These are phyloP conservation scores for Fraxinus baroniana DNA, from an alignment of 305 asterid genomes.

Conservation along the genomic window DNA sequence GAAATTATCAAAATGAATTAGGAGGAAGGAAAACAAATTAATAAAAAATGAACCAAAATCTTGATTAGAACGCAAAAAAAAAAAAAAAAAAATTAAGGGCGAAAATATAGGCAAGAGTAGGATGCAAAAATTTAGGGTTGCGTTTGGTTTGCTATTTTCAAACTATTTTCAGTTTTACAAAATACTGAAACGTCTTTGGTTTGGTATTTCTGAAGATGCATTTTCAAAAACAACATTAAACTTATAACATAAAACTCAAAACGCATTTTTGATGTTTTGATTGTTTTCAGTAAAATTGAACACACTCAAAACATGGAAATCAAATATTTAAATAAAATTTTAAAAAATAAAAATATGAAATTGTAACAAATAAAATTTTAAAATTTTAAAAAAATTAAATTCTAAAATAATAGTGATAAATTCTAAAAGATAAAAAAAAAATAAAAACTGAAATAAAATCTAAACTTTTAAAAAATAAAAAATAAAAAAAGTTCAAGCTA, in stretches of 20 bases:
- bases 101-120: background rate
- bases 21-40: background rate
- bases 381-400: too few relatives aligned
- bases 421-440: too few relatives aligned
- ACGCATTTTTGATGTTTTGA: background rate
- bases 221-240: background rate
- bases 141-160: background rate
- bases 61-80: background rate
- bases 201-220: background rate
- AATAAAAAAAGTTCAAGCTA: too few relatives aligned
- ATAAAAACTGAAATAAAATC: too few relatives aligned
- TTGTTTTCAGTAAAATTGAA: too few relatives aligned
- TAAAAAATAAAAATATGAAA: too few relatives aligned
- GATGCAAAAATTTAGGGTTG: conserved; percentile 5
- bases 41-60: background rate
- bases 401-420: too few relatives aligned
- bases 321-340: too few relatives aligned
- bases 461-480: too few relatives aligned
- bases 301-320: too few relatives aligned
- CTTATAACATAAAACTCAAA: background rate
- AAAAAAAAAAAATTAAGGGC: background rate
- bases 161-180: too few relatives aligned
- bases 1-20: background rate
- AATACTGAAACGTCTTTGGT: background rate
- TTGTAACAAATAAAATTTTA: too few relatives aligned